Conservation (phyloP, 2,329 filamentous ascomycete genomes). For the Colletotrichum phormii region DNA sequence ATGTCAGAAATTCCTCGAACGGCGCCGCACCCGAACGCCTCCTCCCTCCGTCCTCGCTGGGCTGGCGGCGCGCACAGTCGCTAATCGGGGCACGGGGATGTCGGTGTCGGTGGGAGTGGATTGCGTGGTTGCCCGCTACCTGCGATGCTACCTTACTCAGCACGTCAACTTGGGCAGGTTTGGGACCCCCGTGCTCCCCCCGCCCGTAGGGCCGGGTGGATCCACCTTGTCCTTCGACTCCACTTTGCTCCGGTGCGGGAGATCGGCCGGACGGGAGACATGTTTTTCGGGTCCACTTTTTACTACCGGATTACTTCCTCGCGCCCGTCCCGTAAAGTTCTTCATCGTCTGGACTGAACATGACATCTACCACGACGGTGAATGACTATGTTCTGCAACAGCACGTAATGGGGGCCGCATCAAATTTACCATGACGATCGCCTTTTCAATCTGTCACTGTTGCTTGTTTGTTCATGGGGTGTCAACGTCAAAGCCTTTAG, state of each 20-base stretch:
- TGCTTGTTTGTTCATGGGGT: background rate
- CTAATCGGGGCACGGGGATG: slow-evolving; percentile 9
- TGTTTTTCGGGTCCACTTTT: background rate
- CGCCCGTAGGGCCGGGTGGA: slow-evolving; percentile 11
- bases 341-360: background rate
- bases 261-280: slow-evolving; percentile 12
- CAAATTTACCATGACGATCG: background rate
- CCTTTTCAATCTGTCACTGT: background rate
- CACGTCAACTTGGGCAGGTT: background rate
- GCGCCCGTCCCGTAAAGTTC: background rate
- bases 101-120: too few species aligned
- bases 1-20: slow-evolving; percentile 13
- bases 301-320: background rate
- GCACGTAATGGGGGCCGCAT: too few species aligned
- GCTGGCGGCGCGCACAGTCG: slow-evolving; percentile 17
- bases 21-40: slow-evolving; percentile 8
- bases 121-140: slow-evolving; percentile 12
- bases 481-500: background rate
- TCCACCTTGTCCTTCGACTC: background rate
- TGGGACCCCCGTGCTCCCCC: background rate
- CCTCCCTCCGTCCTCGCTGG: background rate
- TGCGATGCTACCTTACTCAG: slow-evolving; percentile 18
- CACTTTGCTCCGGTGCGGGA: slow-evolving; percentile 13
- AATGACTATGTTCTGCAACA: too few species aligned
- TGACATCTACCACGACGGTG: too few species aligned